phyloP scores from a whole-genome alignment of 306 rosid species.

The Delonix regia region DNA sequence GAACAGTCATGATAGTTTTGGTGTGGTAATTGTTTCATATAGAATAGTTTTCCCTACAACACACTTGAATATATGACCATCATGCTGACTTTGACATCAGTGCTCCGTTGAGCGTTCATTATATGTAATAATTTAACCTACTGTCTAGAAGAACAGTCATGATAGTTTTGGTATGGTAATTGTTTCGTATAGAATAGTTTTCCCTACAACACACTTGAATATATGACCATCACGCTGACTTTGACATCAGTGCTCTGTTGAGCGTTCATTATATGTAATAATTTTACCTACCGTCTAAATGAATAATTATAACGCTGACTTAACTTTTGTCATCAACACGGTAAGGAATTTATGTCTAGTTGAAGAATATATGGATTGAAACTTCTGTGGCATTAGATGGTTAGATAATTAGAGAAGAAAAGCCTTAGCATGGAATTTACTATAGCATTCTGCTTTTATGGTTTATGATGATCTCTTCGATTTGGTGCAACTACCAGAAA shows the following conservation, averaged over 20 bases:
- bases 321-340: neutral
- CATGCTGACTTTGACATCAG: slow-evolving; percentile 2
- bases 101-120: slow-evolving; percentile 3
- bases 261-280: slow-evolving; percentile 4
- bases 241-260: slow-evolving; percentile 4
- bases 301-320: neutral
- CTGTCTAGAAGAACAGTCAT: neutral
- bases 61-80: neutral
- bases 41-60: neutral
- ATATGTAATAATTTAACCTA: neutral
- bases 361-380: neutral
- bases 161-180: neutral
- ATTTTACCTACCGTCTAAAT: neutral
- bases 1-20: neutral
- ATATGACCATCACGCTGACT: neutral
- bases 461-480: neutral
- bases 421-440: neutral
- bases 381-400: neutral
- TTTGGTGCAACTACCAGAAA: neutral
- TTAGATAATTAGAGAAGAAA: neutral
- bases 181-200: neutral
- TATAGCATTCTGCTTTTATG: neutral
- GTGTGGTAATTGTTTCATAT: neutral
- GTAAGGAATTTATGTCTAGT: neutral
- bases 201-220: neutral